A percentile compares a stretch with the other conserved stretches of the same genome.
These are phyloP conservation scores for Tremellales sp. DNA, from an alignment of 1,284 basidiomycete genomes.

Conservation along the genomic window DNA sequence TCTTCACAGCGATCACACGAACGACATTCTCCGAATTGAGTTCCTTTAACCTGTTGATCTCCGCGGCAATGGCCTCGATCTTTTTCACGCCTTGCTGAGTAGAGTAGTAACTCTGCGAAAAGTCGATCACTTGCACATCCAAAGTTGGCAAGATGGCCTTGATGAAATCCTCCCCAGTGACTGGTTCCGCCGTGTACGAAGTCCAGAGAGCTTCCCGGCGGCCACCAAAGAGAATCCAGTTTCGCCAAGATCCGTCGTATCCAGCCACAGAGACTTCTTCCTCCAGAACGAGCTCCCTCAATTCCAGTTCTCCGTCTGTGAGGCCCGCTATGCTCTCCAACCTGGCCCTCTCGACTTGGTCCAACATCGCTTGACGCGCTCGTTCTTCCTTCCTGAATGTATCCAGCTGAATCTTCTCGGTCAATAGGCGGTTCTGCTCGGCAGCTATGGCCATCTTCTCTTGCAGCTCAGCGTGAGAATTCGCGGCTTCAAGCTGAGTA, in stretches of 20 bases:
- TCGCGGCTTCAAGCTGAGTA: slow-evolving; percentile 28
- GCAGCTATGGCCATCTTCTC: slow-evolving; percentile 23
- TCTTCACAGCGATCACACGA: slow-evolving; percentile 36
- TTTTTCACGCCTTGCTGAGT: slow-evolving; percentile 36
- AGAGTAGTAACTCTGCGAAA: slow-evolving; percentile 40
- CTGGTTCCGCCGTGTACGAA: slow-evolving; percentile 42
- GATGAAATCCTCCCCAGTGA: slow-evolving; percentile 33
- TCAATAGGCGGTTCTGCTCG: slow-evolving; percentile 35
- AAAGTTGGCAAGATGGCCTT: slow-evolving; percentile 49
- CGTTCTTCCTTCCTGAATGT: slow-evolving; percentile 35
- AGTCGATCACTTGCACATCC: slow-evolving; percentile 46
- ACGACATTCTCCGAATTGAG: slow-evolving; percentile 34
- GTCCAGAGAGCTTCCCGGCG: slow-evolving; percentile 43
- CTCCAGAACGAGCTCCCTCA: slow-evolving; percentile 33
- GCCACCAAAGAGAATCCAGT: slow-evolving; percentile 43
- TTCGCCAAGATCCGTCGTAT: slow-evolving; percentile 32
- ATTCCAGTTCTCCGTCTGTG: slow-evolving; percentile 40
- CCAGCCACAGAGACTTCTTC: slow-evolving; percentile 31
- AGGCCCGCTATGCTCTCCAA: slow-evolving; percentile 30
- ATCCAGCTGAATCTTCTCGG: slow-evolving; percentile 40
- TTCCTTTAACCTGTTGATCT: slow-evolving; percentile 31
- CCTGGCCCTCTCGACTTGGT: slow-evolving; percentile 26
- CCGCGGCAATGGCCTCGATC: slow-evolving; percentile 36
- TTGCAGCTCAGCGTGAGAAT: slow-evolving; percentile 27
- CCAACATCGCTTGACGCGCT: slow-evolving; percentile 22